These are phyloP conservation scores for Quercus alba DNA, from an alignment of 306 rosid species.

Conservation along the genomic window DNA sequence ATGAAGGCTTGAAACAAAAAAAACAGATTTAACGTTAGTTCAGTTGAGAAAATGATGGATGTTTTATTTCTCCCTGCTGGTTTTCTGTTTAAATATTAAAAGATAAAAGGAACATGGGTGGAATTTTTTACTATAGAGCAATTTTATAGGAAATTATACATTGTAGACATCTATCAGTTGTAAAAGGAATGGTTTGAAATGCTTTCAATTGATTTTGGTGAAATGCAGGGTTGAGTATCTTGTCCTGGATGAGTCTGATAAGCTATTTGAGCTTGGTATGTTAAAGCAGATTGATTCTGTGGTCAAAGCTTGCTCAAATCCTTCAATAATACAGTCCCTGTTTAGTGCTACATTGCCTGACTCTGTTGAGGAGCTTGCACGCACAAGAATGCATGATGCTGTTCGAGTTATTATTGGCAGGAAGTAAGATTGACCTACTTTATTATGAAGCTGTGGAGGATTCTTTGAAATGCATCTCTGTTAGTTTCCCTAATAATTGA, in stretches of 20 bases:
- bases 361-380: slow-evolving; percentile 87
- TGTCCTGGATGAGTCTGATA: slow-evolving; percentile 96
- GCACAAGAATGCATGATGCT: slow-evolving; percentile 95
- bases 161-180: background rate
- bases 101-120: background rate
- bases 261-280: slow-evolving; percentile 84
- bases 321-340: slow-evolving; percentile 74
- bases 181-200: background rate
- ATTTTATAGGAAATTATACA: background rate
- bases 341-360: slow-evolving; percentile 98
- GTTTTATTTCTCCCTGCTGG: background rate
- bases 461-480: background rate
- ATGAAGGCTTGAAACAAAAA: background rate
- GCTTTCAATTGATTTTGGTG: slow-evolving; percentile 20
- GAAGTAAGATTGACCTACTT: slow-evolving; percentile 54
- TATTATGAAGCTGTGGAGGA: slow-evolving; percentile 11
- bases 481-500: slow-evolving; percentile 4
- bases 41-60: background rate
- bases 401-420: slow-evolving; percentile 92
- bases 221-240: slow-evolving; percentile 78
- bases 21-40: background rate
- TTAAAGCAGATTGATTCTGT: slow-evolving; percentile 80
- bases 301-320: slow-evolving; percentile 92
- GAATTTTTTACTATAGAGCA: background rate
- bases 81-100: background rate